Conservation (phyloP, 371 early-diverging fungal genomes). For the Mortierella sp. region DNA sequence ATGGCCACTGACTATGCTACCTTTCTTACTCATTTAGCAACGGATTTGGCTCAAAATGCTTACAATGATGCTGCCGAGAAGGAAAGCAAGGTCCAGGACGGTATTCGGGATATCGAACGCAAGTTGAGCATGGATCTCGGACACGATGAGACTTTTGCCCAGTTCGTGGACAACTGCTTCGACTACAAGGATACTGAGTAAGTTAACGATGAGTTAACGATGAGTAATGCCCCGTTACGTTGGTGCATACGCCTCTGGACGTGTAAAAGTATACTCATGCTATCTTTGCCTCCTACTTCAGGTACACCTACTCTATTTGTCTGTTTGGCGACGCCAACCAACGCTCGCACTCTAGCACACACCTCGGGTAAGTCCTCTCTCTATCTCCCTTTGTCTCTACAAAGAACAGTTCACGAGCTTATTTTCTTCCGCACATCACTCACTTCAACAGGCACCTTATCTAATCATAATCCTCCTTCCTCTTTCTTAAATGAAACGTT, state of each 20-base stretch:
- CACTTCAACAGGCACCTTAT: constrained; percentile 49
- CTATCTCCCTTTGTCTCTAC: neutral
- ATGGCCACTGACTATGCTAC: neutral
- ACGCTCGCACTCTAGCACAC: constrained; percentile 68
- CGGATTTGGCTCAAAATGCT: constrained; percentile 58
- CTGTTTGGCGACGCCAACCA: constrained; percentile 83
- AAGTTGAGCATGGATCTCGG: constrained; percentile 76
- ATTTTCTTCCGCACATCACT: constrained; percentile 34
- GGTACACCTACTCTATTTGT: constrained; percentile 90
- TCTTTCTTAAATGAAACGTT: neutral
- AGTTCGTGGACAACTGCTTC: constrained; percentile 78
- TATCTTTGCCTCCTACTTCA: constrained; percentile 24
- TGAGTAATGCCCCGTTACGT: neutral
- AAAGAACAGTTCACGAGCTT: neutral
- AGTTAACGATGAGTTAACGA: constrained; percentile 57
- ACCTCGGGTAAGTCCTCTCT: constrained; percentile 75
- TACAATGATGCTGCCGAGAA: constrained; percentile 61
- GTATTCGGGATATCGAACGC: constrained; percentile 59
- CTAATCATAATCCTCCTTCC: neutral
- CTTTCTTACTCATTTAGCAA: constrained; percentile 40
- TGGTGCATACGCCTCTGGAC: no score
- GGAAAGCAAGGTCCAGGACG: constrained; percentile 50
- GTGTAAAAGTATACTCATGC: neutral
- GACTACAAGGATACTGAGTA: constrained; percentile 82
- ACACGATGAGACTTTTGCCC: constrained; percentile 69